A percentile compares a stretch with the other conserved stretches of the same genome.
Conservation (phyloP, 306 rosid genomes). For the Argentina anserina region DNA sequence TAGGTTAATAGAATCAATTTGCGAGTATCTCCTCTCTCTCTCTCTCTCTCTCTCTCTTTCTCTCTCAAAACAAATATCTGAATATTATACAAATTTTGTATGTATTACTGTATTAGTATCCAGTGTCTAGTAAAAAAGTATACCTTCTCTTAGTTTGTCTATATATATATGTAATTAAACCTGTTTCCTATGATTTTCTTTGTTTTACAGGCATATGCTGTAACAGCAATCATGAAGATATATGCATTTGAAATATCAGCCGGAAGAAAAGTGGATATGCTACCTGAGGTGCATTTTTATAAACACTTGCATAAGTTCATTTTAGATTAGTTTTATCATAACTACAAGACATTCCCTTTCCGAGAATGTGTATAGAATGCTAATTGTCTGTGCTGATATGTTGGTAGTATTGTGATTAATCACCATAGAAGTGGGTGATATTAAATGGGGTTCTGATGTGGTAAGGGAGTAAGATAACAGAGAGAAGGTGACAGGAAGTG, state of each 20-base stretch:
- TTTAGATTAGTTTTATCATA: not conserved
- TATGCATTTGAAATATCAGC: conserved; percentile 81
- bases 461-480: not conserved
- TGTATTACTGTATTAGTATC: not conserved
- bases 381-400: not conserved
- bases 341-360: not conserved
- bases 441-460: not conserved
- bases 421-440: not conserved
- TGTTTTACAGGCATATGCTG: conserved; percentile 69
- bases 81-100: not conserved
- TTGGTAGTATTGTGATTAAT: not conserved
- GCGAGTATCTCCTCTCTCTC: not conserved
- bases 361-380: not conserved
- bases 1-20: not conserved
- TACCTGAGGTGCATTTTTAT: conserved; percentile 66
- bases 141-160: not conserved
- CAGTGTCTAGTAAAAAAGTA: not conserved
- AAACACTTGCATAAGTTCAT: not conserved
- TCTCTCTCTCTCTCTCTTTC: not conserved
- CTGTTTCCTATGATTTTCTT: not conserved
- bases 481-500: not conserved
- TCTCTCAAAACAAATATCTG: not conserved
- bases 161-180: not conserved
- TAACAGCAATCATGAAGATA: conserved; percentile 79
- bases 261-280: conserved; percentile 69